A percentile compares a stretch with the other conserved stretches of the same genome.
These are phyloP conservation scores for Dittrichia graveolens DNA, from an alignment of 129 eudicot species.

Conservation along the genomic window DNA sequence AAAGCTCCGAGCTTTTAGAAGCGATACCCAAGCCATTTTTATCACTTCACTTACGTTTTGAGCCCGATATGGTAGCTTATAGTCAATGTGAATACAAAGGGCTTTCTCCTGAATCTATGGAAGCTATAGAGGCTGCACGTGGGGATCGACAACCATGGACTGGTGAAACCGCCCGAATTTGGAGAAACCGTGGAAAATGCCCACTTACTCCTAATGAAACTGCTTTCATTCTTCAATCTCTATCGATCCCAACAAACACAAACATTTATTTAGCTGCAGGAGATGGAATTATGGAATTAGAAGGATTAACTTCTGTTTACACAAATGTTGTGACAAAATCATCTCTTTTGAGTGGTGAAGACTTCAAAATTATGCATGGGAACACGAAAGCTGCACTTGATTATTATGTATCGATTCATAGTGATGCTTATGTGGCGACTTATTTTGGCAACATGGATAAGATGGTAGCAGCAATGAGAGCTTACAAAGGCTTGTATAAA, in stretches of 20 bases:
- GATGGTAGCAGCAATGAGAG: constrained; percentile 97
- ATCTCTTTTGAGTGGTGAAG: constrained; percentile 58
- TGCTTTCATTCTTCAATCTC: constrained; percentile 73
- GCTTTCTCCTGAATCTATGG: constrained; percentile 64
- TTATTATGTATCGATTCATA: constrained; percentile 84
- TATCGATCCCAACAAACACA: constrained; percentile 71
- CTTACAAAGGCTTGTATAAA: constrained; percentile 65
- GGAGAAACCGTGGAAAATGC: constrained; percentile 96
- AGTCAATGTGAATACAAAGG: constrained; percentile 83
- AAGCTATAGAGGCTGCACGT: constrained; percentile 75
- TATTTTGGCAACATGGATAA: constrained; percentile 98
- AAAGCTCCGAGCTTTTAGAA: constrained; percentile 69
- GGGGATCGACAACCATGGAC: constrained; percentile 90
- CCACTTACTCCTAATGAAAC: constrained; percentile 97
- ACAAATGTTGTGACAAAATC: constrained; percentile 70
- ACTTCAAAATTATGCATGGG: constrained; percentile 83
- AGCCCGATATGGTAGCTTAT: constrained; percentile 99
- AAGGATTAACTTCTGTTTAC: constrained; percentile 76
- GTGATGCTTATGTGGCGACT: constrained; percentile 87
- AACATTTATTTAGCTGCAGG: constrained; percentile 93
- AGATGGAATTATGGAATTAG: constrained; percentile 87
- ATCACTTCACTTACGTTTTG: constrained; percentile 95
- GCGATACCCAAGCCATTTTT: constrained; percentile 98
- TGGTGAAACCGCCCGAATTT: constrained; percentile 77
- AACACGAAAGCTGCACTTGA: constrained; percentile 97